These are phyloP conservation scores for Paragyromitra xinjiangensis DNA, from an alignment of 495 filamentous ascomycete genomes.

Conservation along the genomic window DNA sequence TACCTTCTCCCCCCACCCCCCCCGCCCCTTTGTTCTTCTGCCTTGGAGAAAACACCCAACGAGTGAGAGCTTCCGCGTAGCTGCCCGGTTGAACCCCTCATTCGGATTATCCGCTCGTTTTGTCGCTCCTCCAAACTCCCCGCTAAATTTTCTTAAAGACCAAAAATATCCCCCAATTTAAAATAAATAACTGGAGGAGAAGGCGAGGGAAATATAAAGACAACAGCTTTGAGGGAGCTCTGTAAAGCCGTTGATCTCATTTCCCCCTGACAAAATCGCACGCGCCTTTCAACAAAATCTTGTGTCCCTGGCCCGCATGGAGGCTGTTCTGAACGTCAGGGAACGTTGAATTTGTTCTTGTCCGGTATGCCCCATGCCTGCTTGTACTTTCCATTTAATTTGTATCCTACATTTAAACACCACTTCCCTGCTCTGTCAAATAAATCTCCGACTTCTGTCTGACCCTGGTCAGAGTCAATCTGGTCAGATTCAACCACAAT, in stretches of 20 bases:
- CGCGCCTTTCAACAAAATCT: conserved; percentile 33
- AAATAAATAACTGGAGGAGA: conserved; percentile 42
- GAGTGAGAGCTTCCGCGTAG: conserved; percentile 41
- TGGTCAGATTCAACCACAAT: conserved; percentile 46
- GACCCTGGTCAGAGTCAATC: conserved; percentile 40
- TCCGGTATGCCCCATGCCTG: conserved; percentile 41
- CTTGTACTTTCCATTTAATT: conserved; percentile 39
- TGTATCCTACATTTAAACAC: conserved; percentile 20
- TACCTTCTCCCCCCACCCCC: conserved; percentile 7
- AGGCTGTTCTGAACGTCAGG: conserved; percentile 46
- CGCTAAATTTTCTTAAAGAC: conserved; percentile 38
- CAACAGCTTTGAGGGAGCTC: conserved; percentile 29
- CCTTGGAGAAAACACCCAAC: conserved; percentile 37
- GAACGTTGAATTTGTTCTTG: conserved; percentile 55
- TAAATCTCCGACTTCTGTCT: conserved; percentile 44
- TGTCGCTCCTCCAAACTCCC: conserved; percentile 34
- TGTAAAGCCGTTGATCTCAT: conserved; percentile 28
- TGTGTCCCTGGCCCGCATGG: conserved; percentile 48
- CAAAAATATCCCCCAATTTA: conserved; percentile 36
- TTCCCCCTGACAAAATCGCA: conserved; percentile 29
- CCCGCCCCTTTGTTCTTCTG: conserved; percentile 45
- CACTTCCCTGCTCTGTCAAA: conserved; percentile 43
- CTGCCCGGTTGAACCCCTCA: conserved; percentile 48
- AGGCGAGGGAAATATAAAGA: conserved; percentile 43
- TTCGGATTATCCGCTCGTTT: conserved; percentile 48